These are phyloP conservation scores for Apiospora malaysiana DNA, from an alignment of 2,329 filamentous ascomycete species.

Conservation along the genomic window DNA sequence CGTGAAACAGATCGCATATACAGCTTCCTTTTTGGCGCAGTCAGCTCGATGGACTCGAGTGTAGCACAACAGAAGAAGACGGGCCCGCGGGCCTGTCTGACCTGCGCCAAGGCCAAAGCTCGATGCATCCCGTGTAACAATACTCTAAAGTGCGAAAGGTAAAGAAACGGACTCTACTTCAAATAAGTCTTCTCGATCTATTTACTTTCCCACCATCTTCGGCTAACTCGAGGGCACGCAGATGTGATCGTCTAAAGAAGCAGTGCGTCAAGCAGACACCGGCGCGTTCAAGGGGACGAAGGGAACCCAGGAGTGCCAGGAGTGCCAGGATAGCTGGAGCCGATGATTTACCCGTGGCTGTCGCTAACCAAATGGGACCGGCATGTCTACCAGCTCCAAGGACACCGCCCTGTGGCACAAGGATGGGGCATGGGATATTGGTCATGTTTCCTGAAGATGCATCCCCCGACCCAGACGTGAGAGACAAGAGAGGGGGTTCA, in stretches of 20 bases:
- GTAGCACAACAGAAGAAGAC: constrained; percentile 4
- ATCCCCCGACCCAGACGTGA: background rate
- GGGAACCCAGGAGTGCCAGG: background rate
- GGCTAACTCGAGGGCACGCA: background rate
- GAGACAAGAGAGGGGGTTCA: background rate
- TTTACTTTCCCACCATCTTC: no score
- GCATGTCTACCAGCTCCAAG: constrained; percentile 2
- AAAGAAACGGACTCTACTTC: background rate
- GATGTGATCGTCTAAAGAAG: constrained; percentile 25
- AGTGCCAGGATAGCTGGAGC: background rate
- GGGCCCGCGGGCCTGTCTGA: constrained; percentile 25
- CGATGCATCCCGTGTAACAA: constrained; percentile 23
- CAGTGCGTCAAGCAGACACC: constrained; percentile 23
- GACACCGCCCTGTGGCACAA: background rate
- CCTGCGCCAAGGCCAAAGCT: constrained; percentile 25
- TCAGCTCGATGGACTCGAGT: constrained; percentile 6
- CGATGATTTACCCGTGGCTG: background rate
- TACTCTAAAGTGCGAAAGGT: constrained; percentile 25
- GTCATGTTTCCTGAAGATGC: background rate
- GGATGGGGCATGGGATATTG: background rate
- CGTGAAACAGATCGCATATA: background rate
- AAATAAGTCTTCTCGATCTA: no score
- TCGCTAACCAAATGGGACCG: background rate
- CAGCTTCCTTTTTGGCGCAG: background rate
- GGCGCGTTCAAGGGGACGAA: constrained; percentile 19